phyloP scores from a whole-genome alignment of 1,139 yeast species.

The Diutina neorugosa region DNA sequence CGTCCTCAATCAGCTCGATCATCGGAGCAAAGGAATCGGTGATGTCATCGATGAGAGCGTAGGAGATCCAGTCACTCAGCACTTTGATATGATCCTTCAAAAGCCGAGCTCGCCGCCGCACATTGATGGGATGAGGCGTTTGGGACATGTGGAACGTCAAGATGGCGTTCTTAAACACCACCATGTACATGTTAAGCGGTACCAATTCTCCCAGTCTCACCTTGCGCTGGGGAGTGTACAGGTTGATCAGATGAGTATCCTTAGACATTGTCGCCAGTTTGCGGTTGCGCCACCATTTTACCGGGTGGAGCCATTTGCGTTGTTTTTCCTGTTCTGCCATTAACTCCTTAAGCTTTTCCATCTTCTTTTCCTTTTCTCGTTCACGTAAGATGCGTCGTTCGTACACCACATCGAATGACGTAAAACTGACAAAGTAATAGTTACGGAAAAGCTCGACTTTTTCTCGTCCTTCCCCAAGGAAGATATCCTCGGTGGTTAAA shows the following conservation, averaged over 20 bases:
- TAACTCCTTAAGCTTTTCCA: conserved; percentile 28
- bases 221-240: conserved; percentile 9
- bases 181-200: conserved; percentile 86
- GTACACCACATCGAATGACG: conserved; percentile 81
- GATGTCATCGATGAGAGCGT: conserved; percentile 91
- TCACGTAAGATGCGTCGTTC: conserved; percentile 44
- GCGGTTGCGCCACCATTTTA: background rate
- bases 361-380: conserved; percentile 30
- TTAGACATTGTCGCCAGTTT: background rate
- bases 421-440: conserved; percentile 85
- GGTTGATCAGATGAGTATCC: background rate
- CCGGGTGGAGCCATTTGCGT: background rate
- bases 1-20: conserved; percentile 87
- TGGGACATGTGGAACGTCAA: conserved; percentile 89
- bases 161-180: conserved; percentile 85
- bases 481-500: conserved; percentile 89
- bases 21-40: conserved; percentile 97
- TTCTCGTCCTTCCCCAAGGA: conserved; percentile 87
- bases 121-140: conserved; percentile 93
- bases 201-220: conserved; percentile 65
- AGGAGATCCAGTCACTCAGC: conserved; percentile 93
- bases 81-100: conserved; percentile 81
- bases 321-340: background rate
- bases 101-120: conserved; percentile 81
- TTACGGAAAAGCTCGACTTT: conserved; percentile 86